Evolutionary conservation across 2,329 filamentous ascomycete species (phyloP), one percentile per base, ranked within the genome.

Genomic region (Hysterium pulicare): DNA sequence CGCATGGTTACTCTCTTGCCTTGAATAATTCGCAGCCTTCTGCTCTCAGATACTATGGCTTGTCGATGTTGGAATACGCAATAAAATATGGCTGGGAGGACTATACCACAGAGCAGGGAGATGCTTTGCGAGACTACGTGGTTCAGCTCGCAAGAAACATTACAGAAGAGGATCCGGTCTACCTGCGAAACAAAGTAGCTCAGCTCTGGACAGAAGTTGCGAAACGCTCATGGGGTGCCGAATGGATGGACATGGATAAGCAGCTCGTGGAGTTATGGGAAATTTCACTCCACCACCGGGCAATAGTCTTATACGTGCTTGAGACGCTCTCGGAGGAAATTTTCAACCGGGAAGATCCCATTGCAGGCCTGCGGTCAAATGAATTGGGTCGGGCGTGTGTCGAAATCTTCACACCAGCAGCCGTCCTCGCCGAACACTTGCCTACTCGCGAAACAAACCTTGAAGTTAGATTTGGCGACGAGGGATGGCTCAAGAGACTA

Each of bases 181-280:
- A 90, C 63, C 73, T 96, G 51, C 80, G 91, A 54, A 97, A 95
- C 75, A 98, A 98, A 71, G 84, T 93, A 24, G 89, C 88, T 21
- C 86, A 95, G 68, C 72, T 98, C 48, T 98, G 93, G 93, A 87
- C 90, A 6, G 93, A 97, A 67, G 76, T 95, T 40, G 90, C 90
- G 31, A 97, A 97, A 72, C 81, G 91, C 57, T 87, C 82, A 61
- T 98, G 93, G 93, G 88, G 79, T n/a, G 76, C 81, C 23, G 86
- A 93, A 48, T 98, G 94, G 93, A 83, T 86, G 73, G 83, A 94
- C 61, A 95, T 98, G 91, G 94, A 98, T 64, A 72, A 82, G 49
- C 77, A 87, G 59, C 77, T 98, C 42, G 80, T 90, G 33, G 79
- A 82, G 57, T 75, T 97, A 16, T 98, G 93, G 93, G 71, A 74